A percentile compares a stretch with the other conserved stretches of the same genome.
phyloP scores from a whole-genome alignment of 129 eudicot genomes.

The Flaveria brownii region DNA sequence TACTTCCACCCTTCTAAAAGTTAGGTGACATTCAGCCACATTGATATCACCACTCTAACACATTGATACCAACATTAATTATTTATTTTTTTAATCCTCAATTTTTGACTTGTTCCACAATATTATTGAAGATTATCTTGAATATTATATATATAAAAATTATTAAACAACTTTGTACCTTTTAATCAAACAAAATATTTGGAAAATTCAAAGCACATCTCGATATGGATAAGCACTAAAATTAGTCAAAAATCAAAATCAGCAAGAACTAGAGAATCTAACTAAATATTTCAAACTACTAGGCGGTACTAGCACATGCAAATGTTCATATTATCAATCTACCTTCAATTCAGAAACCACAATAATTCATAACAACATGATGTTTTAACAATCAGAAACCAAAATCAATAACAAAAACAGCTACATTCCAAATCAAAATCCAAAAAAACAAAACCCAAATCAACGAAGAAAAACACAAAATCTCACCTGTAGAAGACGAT shows the following conservation, averaged over 20 bases:
- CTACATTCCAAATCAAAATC: constrained; percentile 1
- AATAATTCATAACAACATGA: background rate
- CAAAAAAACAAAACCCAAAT: background rate
- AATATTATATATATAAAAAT: background rate
- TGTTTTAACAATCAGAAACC: constrained; percentile 6
- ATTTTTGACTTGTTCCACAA: constrained; percentile 10
- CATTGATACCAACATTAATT: constrained; percentile 18
- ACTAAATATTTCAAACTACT: constrained; percentile 2
- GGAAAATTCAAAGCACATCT: background rate
- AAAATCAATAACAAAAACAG: constrained; percentile 9
- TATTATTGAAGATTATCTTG: constrained; percentile 9
- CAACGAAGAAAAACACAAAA: background rate
- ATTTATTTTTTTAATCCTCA: constrained; percentile 17
- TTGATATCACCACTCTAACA: constrained; percentile 13
- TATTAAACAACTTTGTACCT: constrained; percentile 10
- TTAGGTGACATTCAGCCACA: constrained; percentile 15
- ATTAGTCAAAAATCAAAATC: background rate
- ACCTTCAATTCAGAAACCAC: background rate
- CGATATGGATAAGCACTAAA: constrained; percentile 14
- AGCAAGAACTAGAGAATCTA: constrained; percentile 9
- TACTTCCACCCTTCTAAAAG: constrained; percentile 8
- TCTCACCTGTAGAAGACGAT: constrained; percentile 40
- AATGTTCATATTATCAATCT: background rate
- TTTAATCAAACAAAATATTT: constrained; percentile 12
- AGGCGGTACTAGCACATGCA: constrained; percentile 3